Evolutionary conservation across 106 monocot genomes (phyloP).

Genomic region (Narthecium ossifragum): DNA sequence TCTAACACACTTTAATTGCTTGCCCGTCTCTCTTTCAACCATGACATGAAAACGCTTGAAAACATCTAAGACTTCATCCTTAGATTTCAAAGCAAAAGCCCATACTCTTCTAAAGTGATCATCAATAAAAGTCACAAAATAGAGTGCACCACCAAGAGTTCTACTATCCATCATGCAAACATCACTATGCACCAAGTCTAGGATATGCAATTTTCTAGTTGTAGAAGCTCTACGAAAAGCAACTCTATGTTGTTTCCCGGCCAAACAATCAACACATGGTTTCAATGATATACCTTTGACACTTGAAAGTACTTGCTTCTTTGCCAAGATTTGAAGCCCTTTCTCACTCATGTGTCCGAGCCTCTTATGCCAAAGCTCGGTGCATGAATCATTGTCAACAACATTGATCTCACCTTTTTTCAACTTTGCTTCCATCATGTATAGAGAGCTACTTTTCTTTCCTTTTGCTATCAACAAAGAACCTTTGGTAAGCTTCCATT

Average conservation of each 20-base stretch:
- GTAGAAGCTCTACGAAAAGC: background rate
- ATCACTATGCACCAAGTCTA: constrained; percentile 9
- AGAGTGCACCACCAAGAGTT: background rate
- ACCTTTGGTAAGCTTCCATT: constrained; percentile 3
- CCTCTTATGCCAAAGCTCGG: constrained; percentile 1
- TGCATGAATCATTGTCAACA: background rate
- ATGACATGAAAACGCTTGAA: background rate
- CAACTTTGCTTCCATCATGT: background rate
- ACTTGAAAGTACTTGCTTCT: background rate
- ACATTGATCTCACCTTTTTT: background rate
- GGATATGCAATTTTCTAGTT: background rate
- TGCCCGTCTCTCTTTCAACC: constrained; percentile 4
- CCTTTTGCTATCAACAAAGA: constrained; percentile 13
- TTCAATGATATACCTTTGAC: background rate
- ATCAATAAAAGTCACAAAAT: constrained; percentile 4
- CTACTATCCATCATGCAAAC: constrained; percentile 3
- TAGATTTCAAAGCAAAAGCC: constrained; percentile 3
- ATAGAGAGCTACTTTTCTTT: constrained; percentile 5
- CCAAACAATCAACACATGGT: background rate
- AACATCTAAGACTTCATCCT: background rate
- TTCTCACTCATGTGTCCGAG: constrained; percentile 6
- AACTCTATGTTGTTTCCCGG: constrained; percentile 6
- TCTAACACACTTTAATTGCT: background rate
- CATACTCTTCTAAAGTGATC: constrained; percentile 1
- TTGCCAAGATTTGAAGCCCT: background rate